These are phyloP conservation scores for Agroathelia rolfsii DNA, from an alignment of 1,284 basidiomycete species.

Conservation along the genomic window DNA sequence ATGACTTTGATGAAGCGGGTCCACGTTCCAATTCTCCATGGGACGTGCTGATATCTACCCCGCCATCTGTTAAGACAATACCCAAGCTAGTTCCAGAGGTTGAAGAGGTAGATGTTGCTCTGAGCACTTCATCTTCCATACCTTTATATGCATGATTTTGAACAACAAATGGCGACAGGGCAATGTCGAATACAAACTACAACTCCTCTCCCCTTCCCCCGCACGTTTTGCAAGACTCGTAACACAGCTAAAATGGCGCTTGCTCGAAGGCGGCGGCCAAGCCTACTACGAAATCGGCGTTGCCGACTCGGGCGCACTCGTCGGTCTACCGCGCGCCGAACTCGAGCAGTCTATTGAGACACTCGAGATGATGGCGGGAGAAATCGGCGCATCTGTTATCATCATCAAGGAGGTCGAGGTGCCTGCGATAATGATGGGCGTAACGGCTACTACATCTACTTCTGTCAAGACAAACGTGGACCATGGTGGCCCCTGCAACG, in stretches of 20 bases:
- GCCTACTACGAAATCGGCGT: constrained; percentile 92
- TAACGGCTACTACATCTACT: too few relatives aligned
- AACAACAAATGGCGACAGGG: constrained; percentile 31
- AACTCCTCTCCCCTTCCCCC: constrained; percentile 61
- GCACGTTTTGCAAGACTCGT: constrained; percentile 72
- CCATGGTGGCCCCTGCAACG: too few relatives aligned
- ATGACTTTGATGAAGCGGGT: constrained; percentile 9
- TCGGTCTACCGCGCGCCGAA: constrained; percentile 68
- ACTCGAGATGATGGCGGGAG: constrained; percentile 84
- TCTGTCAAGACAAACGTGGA: too few relatives aligned
- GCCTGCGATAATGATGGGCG: too few relatives aligned
- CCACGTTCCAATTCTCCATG: constrained; percentile 5
- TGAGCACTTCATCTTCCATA: neutral
- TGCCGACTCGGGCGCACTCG: constrained; percentile 75
- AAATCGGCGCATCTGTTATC: constrained; percentile 83
- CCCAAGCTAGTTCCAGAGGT: constrained; percentile 66
- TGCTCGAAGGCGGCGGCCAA: constrained; percentile 84
- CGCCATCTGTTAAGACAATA: constrained; percentile 17
- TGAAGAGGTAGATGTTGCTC: constrained; percentile 37
- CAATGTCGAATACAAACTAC: constrained; percentile 82
- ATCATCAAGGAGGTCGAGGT: constrained; percentile 81
- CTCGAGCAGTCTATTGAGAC: constrained; percentile 76
- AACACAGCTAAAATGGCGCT: constrained; percentile 91
- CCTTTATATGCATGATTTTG: neutral
- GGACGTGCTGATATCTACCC: constrained; percentile 9